These are phyloP conservation scores for Russula sp. DNA, from an alignment of 768 basidiomycete species.

Conservation along the genomic window DNA sequence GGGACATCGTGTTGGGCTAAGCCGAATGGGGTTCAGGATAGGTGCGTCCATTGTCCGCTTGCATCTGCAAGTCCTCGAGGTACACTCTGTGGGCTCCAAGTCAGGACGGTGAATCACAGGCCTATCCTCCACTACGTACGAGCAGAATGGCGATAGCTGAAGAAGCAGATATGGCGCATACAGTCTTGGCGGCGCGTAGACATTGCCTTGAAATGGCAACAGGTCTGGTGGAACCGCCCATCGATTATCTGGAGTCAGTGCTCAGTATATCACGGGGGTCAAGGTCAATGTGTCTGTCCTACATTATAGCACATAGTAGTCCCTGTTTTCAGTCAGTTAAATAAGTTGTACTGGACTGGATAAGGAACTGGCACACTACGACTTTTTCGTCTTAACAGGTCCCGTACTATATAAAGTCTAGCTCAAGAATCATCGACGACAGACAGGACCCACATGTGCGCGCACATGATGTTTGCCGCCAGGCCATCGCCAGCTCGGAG, in stretches of 20 bases:
- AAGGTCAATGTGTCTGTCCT: slow-evolving; percentile 12
- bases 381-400: slow-evolving; percentile 1
- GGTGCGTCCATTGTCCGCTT: slow-evolving; percentile 32
- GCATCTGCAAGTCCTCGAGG: slow-evolving; percentile 24
- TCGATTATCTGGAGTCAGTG: slow-evolving; percentile 31
- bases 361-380: slow-evolving; percentile 10
- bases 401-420: slow-evolving; percentile 25
- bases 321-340: slow-evolving; percentile 11
- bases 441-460: slow-evolving; percentile 17
- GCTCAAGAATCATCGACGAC: slow-evolving; percentile 15
- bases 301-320: slow-evolving; percentile 32
- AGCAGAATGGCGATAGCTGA: slow-evolving; percentile 31
- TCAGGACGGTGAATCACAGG: slow-evolving; percentile 8
- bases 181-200: slow-evolving; percentile 35
- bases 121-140: slow-evolving; percentile 21
- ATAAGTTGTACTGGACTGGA: slow-evolving; percentile 18
- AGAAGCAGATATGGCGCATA: slow-evolving; percentile 30
- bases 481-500: slow-evolving; percentile 24
- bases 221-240: slow-evolving; percentile 32
- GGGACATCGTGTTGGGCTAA: slow-evolving; percentile 31
- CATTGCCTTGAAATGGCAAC: slow-evolving; percentile 34
- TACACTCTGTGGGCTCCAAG: slow-evolving; percentile 18
- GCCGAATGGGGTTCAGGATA: slow-evolving; percentile 33
- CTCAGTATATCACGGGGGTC: background rate
- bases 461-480: slow-evolving; percentile 25